A percentile compares a stretch with the other conserved stretches of the same genome.
Conservation (phyloP, 1,139 yeast species). For the Saccharomycopsis hybrid region DNA sequence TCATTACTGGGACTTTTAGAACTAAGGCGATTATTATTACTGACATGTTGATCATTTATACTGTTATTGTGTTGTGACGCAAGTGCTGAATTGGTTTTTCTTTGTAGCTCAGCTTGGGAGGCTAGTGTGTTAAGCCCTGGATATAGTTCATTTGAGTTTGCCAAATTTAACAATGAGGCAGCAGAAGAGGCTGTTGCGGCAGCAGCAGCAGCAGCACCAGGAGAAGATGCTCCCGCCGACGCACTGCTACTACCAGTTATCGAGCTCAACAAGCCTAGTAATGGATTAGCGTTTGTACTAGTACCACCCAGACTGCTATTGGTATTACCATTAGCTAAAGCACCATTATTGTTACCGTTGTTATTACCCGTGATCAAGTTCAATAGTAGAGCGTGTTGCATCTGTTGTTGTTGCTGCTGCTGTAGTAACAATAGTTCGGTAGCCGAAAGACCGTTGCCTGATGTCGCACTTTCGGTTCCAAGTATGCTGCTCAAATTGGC, state of each 20-base stretch:
- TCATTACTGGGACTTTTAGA: too few relatives aligned
- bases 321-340: conserved; percentile 19
- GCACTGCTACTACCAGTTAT: too few relatives aligned
- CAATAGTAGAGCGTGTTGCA: conserved; percentile 24
- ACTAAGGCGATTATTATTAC: not conserved
- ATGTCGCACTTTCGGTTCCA: not conserved
- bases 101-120: conserved; percentile 13
- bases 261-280: not conserved
- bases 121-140: conserved; percentile 20
- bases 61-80: too few relatives aligned
- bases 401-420: conserved; percentile 24
- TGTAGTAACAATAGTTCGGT: conserved; percentile 7
- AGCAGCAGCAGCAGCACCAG: conserved; percentile 1
- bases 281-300: too few relatives aligned
- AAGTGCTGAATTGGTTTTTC: not conserved
- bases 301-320: not conserved
- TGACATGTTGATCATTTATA: too few relatives aligned
- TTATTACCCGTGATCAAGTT: conserved; percentile 24
- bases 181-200: conserved; percentile 8
- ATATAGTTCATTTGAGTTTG: conserved; percentile 18
- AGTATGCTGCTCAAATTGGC: not conserved
- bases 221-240: not conserved
- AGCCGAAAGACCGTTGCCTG: not conserved
- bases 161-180: conserved; percentile 16
- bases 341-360: conserved; percentile 26